Evolutionary conservation across 768 basidiomycete species (phyloP).

Genomic region (Gloeostereum incarnatum): DNA sequence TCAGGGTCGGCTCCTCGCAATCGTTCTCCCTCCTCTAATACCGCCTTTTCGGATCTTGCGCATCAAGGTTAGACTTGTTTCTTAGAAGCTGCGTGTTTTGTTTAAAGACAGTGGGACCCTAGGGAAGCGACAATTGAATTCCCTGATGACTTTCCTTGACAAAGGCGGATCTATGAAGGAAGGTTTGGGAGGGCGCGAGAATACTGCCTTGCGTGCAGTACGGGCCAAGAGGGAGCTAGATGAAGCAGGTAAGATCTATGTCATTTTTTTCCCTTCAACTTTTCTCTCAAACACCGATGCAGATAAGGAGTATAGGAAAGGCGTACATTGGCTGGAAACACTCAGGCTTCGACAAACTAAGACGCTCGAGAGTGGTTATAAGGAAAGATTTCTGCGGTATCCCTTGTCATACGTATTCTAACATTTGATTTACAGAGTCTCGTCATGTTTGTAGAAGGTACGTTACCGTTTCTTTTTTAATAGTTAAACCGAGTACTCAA

Average conservation of each 20-base stretch:
- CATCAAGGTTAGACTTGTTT: conserved; percentile 50
- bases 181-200: conserved; percentile 45
- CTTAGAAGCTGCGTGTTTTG: too few species aligned
- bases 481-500: too few species aligned
- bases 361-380: conserved; percentile 74
- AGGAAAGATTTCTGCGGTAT: conserved; percentile 38
- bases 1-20: conserved; percentile 55
- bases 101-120: too few species aligned
- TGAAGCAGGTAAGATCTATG: conserved; percentile 61
- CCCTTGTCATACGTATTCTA: background rate
- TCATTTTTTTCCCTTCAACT: background rate
- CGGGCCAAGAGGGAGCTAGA: conserved; percentile 85
- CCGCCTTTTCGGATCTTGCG: conserved; percentile 80
- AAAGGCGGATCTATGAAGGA: conserved; percentile 64
- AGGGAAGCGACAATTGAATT: conserved; percentile 85
- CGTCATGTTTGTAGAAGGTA: conserved; percentile 65
- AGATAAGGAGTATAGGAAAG: conserved; percentile 90
- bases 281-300: conserved; percentile 6
- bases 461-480: too few species aligned
- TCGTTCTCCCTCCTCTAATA: conserved; percentile 76
- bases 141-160: conserved; percentile 79
- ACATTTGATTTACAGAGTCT: conserved; percentile 53
- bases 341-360: conserved; percentile 75
- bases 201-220: conserved; percentile 62
- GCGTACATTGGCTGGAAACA: conserved; percentile 89